A percentile compares a stretch with the other conserved stretches of the same genome.
Evolutionary conservation across 176 grass and related monocot species (phyloP).

Genomic region (Oryza punctata): DNA sequence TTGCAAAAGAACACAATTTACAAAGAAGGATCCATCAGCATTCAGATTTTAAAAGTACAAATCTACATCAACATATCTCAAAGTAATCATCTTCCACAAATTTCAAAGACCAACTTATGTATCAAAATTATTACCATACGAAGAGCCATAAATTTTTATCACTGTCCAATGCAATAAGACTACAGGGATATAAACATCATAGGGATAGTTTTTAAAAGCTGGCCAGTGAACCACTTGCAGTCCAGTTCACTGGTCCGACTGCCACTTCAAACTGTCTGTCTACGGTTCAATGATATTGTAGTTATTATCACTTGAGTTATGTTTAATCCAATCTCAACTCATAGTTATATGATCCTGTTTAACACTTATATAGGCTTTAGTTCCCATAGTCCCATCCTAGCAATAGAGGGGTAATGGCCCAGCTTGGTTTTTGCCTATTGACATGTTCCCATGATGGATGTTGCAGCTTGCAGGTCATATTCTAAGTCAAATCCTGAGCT

Average conservation of each 20-base stretch:
- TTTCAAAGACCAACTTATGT: not conserved
- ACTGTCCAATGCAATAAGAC: not conserved
- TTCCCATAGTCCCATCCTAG: not conserved
- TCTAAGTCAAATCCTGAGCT: not conserved
- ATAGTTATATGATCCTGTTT: not conserved
- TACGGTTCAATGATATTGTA: not conserved
- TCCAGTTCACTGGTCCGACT: not conserved
- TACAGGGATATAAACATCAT: not conserved
- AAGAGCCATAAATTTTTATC: not conserved
- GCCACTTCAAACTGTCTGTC: not conserved
- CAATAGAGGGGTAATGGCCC: not conserved
- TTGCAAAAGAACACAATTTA: not conserved
- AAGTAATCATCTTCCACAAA: constrained; percentile 23
- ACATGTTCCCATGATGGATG: not conserved
- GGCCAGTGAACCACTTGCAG: not conserved
- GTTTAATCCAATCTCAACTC: not conserved
- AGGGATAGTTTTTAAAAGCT: not conserved
- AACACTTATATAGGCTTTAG: not conserved
- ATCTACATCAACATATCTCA: not conserved
- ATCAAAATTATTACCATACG: not conserved
- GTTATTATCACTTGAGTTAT: not conserved
- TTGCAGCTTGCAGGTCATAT: not conserved
- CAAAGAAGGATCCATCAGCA: not conserved
- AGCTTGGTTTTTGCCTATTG: not conserved
- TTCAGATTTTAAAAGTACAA: not conserved